Base-by-base conservation (phyloP, 345 rosid species). In the Eucalyptus curtisii region DNA sequence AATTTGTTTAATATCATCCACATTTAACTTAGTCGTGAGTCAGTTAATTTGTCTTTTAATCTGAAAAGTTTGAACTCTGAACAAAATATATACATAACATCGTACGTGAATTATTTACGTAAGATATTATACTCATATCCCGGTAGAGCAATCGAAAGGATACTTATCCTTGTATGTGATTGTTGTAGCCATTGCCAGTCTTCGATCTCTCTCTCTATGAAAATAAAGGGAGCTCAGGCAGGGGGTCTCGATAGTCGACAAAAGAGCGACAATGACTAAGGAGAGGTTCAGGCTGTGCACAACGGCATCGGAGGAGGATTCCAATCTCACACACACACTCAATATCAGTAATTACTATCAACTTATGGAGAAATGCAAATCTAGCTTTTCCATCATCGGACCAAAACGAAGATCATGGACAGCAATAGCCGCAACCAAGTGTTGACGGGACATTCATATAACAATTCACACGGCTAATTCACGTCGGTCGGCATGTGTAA, bases 41-140 rank as follows among this genome's bases (percentile, higher is more conserved):
- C 2, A 4, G 3, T 0, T 24, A 7, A 24, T 57, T 3, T 10
- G 6, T 24, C n/a, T 24, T 57, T 57, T 10, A 57, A 24, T 5
- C 30, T 1, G 3, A 5, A 3, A 57, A 57, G 4, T 57, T 5
- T 57, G 64, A 57, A 57, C 13, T 10, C 2, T 57, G 2, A 3
- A 57, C 13, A 57, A 55, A 22, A 55, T 22, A 57, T 24, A 55
- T 2, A 7, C 9, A 14, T 49, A 14, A 49, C 52, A 57, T 57
- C 12, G 20, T 27, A 57, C 6, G 30, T 10, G 64, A 24, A 55
- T 5, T 55, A 55, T 55, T 22, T 25, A 55, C 0, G 30, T 24
- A 22, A 24, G 30, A 4, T 57, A 57, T 57, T 24, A 57, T 24
- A 57, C 64, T 57, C 30, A 57, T 24, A 57, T 57, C 13, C 17